Conservation (phyloP, 805 yeast species). For the Candida multigemmis region DNA sequence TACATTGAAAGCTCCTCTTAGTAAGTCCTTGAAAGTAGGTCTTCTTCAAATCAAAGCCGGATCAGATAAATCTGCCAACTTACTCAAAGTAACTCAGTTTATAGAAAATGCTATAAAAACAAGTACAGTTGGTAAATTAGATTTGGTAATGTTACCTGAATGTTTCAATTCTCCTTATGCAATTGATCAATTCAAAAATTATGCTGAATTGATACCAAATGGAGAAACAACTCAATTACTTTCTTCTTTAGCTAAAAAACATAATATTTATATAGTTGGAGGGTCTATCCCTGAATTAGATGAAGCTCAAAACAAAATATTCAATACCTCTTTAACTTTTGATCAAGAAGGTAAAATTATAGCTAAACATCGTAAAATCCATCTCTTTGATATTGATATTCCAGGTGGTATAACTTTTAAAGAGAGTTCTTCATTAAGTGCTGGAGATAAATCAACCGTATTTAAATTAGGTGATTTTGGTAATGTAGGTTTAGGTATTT, state of each 20-base stretch:
- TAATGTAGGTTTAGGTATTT: constrained; percentile 75
- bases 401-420: constrained; percentile 86
- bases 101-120: constrained; percentile 49
- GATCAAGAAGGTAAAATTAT: constrained; percentile 63
- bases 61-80: constrained; percentile 71
- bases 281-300: constrained; percentile 86
- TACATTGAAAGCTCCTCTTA: constrained; percentile 30
- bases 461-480: constrained; percentile 57
- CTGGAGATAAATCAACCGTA: constrained; percentile 79
- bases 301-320: constrained; percentile 40
- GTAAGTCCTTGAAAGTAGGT: constrained; percentile 67
- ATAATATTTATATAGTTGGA: constrained; percentile 64
- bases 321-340: constrained; percentile 76
- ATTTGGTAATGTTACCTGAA: constrained; percentile 84
- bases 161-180: constrained; percentile 96
- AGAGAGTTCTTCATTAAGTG: constrained; percentile 67
- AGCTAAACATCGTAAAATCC: constrained; percentile 83
- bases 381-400: constrained; percentile 85
- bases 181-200: constrained; percentile 74
- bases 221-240: constrained; percentile 62
- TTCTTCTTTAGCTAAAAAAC: constrained; percentile 55
- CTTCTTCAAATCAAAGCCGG: constrained; percentile 78
- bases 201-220: constrained; percentile 77
- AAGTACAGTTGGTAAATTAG: constrained; percentile 31
- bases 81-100: constrained; percentile 55